phyloP scores from a whole-genome alignment of 2,329 filamentous ascomycete species.

The Ascochyta fabae region DNA sequence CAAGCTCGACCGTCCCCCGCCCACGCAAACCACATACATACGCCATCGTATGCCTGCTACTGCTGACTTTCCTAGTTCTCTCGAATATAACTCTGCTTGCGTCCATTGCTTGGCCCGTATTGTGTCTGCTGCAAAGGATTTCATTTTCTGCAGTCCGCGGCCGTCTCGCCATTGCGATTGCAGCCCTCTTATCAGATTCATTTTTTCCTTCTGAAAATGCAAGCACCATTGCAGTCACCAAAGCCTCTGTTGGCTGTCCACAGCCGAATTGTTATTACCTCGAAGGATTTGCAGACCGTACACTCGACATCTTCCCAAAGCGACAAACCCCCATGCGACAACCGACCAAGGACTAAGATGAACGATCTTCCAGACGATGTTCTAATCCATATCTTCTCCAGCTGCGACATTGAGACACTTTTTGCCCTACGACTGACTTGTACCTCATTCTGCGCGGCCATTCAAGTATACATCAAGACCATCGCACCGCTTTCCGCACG shows the following conservation, averaged over 20 bases:
- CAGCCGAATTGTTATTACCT: not conserved
- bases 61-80: not conserved
- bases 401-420: constrained; percentile 13
- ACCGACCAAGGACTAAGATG: not conserved
- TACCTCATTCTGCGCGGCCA: constrained; percentile 8
- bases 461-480: constrained; percentile 20
- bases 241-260: not conserved
- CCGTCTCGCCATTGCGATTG: not conserved
- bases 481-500: constrained; percentile 25
- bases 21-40: not conserved
- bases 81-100: not conserved
- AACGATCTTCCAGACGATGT: constrained; percentile 28
- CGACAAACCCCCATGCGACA: constrained; percentile 10
- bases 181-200: not conserved
- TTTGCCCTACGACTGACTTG: constrained; percentile 19
- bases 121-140: not conserved
- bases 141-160: not conserved
- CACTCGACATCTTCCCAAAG: constrained; percentile 5
- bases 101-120: not conserved
- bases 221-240: not conserved
- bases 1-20: not conserved
- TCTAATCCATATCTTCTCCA: constrained; percentile 18
- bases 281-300: not conserved
- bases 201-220: not conserved
- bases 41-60: not conserved